Evolutionary conservation across 2,329 filamentous ascomycete species (phyloP), one percentile per base, ranked within the genome.

Genomic region (Cryphonectria nitschkei): DNA sequence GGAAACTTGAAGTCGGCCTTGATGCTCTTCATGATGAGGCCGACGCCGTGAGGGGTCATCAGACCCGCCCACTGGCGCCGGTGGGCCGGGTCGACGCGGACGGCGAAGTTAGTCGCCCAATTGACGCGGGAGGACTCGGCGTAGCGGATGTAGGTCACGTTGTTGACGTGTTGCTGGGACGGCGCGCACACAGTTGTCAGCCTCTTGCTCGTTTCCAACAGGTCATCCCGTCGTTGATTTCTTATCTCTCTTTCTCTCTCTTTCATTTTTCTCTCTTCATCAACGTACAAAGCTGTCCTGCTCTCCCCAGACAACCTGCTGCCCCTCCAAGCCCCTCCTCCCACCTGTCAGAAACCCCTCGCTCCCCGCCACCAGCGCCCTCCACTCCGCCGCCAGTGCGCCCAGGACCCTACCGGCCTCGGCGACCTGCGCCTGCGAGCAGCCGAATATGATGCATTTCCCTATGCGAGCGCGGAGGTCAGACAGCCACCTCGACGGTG

Each of bases 1-100:
- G 94, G 93, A 37, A 72, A 94, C 82, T 97, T 97, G 81, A 92
- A 97, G 75, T 97, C 91, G 0, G 92, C 90, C 75, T 87, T 92
- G 63, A 65, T 94, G 75, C 90, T 93, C 76, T 89, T 88, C 77
- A 97, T 81, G 71, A 97, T 96, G 69, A 97, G 79, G 0, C 95
- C 94, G 26, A 90, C 83, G 0, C 87, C 86, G 34, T 82, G 86
- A 0, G 91, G 89, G 19, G 87, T 90, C 82, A 92, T 88, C 56
- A 97, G 82, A 64, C 91, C 86, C 19, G 82, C 80, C 94, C 94
- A 97, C 72, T 88, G 83, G 58, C 83, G 79, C 70, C 84, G 83
- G 74, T 95, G 85, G 41, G 81, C 79, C 0, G 89, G 87, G 75
- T 94, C 90, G 63, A 89, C 82, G 72, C 88, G 81, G 2, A 85